These are phyloP conservation scores for Pseudozyma sp. DNA, from an alignment of 1,284 basidiomycete species.

Conservation along the genomic window DNA sequence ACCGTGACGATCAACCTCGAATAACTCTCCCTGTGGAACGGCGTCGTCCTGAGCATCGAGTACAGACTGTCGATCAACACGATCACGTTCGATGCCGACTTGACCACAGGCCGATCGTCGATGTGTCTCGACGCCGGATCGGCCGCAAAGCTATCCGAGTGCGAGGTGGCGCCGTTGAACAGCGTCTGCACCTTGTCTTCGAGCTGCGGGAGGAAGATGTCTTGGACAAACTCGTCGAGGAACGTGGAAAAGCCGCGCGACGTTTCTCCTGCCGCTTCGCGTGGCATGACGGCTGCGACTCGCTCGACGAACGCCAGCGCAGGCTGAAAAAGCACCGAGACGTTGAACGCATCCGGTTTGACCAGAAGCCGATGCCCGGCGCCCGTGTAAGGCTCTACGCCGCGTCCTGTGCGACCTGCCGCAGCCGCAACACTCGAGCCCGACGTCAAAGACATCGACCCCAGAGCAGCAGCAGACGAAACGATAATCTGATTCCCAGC, in stretches of 20 bases:
- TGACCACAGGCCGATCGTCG: conserved; percentile 75
- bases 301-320: conserved; percentile 86
- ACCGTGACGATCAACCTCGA: conserved; percentile 93
- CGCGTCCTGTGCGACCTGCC: conserved; percentile 5
- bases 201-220: conserved; percentile 91
- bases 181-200: conserved; percentile 83
- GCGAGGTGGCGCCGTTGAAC: conserved; percentile 47
- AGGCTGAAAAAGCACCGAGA: conserved; percentile 91
- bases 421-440: background rate
- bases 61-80: conserved; percentile 92
- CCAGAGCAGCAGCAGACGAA: conserved; percentile 9
- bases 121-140: conserved; percentile 36
- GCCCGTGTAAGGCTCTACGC: conserved; percentile 24
- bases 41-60: conserved; percentile 89
- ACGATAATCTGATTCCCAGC: conserved; percentile 34
- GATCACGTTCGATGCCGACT: conserved; percentile 87
- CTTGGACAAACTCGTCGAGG: conserved; percentile 92
- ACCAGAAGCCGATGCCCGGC: conserved; percentile 88
- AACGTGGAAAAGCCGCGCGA: conserved; percentile 77
- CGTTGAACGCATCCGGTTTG: conserved; percentile 92
- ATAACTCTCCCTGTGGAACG: conserved; percentile 88
- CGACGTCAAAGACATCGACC: background rate
- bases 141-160: conserved; percentile 76
- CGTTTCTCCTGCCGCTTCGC: conserved; percentile 55
- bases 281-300: conserved; percentile 65